Percentiles rank a stretch among this genome's conserved stretches.
phyloP scores from a whole-genome alignment of 2,329 filamentous ascomycete species.

The Talaromyces sp. region DNA sequence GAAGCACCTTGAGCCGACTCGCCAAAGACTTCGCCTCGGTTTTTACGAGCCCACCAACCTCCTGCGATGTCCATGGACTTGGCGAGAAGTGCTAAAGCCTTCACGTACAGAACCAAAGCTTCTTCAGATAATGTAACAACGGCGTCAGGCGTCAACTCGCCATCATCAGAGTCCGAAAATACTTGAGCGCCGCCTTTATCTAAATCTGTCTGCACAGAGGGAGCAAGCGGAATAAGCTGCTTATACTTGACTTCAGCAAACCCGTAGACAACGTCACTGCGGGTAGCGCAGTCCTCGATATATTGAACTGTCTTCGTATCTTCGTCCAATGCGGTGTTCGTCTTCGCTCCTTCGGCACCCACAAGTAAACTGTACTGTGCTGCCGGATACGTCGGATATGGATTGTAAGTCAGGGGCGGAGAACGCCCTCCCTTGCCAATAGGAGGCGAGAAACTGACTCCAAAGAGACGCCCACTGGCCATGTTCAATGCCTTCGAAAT shows the following conservation, averaged over 20 bases:
- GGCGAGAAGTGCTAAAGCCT: constrained; percentile 81
- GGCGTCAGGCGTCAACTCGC: constrained; percentile 79
- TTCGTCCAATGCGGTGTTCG: constrained; percentile 62
- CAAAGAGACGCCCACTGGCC: constrained; percentile 65
- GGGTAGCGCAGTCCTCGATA: constrained; percentile 87
- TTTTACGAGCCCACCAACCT: constrained; percentile 82
- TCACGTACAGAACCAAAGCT: constrained; percentile 92
- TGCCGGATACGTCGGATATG: constrained; percentile 80
- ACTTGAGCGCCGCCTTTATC: constrained; percentile 29
- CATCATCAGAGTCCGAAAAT: constrained; percentile 59
- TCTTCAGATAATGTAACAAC: constrained; percentile 87
- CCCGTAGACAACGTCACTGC: constrained; percentile 93
- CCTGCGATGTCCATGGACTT: constrained; percentile 95
- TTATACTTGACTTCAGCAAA: constrained; percentile 99
- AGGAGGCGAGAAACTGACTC: constrained; percentile 50
- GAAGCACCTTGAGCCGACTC: constrained; percentile 43
- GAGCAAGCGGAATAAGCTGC: constrained; percentile 85
- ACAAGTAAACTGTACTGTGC: constrained; percentile 66
- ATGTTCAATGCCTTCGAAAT: constrained; percentile 94
- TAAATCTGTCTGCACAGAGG: constrained; percentile 53
- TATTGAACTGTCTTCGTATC: constrained; percentile 72
- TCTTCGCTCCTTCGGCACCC: constrained; percentile 60
- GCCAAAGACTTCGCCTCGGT: constrained; percentile 57
- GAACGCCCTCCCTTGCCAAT: constrained; percentile 46
- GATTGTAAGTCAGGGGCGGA: constrained; percentile 52